Percentiles rank a stretch among this genome's conserved stretches.
Evolutionary conservation across 78 protist species (phyloP).

Genomic region (Polysphondylium violaceum): DNA sequence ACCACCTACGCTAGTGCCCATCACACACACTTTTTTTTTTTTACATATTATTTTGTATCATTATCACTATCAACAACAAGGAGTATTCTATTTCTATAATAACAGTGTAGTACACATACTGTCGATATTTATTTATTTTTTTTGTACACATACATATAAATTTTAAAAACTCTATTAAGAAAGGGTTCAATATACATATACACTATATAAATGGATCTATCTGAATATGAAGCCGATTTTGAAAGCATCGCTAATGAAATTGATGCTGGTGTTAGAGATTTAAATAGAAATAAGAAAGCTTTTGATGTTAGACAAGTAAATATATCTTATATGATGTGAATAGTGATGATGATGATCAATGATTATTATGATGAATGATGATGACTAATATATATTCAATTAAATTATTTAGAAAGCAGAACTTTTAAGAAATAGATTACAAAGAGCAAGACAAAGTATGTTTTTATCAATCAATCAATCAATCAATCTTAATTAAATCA

Average conservation of each 20-base stretch:
- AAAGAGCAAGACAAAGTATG: constrained; percentile 53
- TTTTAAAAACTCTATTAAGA: too few relatives aligned
- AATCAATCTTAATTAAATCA: not conserved
- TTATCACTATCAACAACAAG: too few relatives aligned
- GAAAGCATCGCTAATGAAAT: constrained; percentile 3
- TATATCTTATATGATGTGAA: too few relatives aligned
- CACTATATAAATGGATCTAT: too few relatives aligned
- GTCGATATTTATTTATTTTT: too few relatives aligned
- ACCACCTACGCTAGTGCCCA: too few relatives aligned
- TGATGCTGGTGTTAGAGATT: constrained; percentile 11
- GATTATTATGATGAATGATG: not conserved
- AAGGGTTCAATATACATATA: too few relatives aligned
- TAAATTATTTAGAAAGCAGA: constrained; percentile 17
- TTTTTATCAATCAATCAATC: not conserved
- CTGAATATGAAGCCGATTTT: constrained; percentile 29
- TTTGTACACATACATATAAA: too few relatives aligned
- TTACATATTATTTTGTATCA: too few relatives aligned
- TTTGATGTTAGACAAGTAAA: constrained; percentile 1
- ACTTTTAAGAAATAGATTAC: constrained; percentile 37
- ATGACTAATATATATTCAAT: not conserved
- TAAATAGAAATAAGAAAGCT: constrained; percentile 1
- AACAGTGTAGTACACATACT: too few relatives aligned
- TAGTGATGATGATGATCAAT: not conserved
- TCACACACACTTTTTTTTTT: too few relatives aligned
- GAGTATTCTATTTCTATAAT: too few relatives aligned